Base-by-base conservation (phyloP, 306 rosid species). In the Castanea sativa region DNA sequence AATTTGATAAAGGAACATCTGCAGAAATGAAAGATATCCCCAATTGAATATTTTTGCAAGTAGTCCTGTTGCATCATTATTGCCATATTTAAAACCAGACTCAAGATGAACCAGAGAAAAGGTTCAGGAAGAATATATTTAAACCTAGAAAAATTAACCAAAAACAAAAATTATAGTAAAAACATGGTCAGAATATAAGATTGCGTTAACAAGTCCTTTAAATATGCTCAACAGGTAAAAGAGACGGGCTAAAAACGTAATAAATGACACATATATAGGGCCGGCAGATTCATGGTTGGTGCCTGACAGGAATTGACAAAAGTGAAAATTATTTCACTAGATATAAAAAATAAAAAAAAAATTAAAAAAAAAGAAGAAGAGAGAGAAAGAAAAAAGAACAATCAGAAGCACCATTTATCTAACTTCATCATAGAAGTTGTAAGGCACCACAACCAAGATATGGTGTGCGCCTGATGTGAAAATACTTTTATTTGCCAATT, bases 1-100 rank as follows among this genome's bases (percentile, higher is more conserved):
- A 87, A 95, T 95, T 85, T 95, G 99, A 82, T 95, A 90, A 75
- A 95, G 98, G 84, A 95, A 95, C 94, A 90, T 89, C 99, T 95
- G 96, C 90, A 87, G 76, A 87, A 83, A 82, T 38, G 69, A 75
- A 56, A 72, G 76, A 81, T 23, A n/a, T 19, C n/a, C 77, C 69
- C 55, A 70, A 77, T 23, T 78, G 72, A 88, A 68, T 71, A 68
- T 35, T 69, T 80, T 76, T 64, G 63, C 38, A 76, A 18, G 58
- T 19, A 55, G 55, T 41, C 68, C 41, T 64, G 49, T 61, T 80
- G 63, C 64, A 16, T 52, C 68, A 86, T 69, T 74, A 69, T 71
- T 72, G 43, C 69, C 29, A 77, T 35, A 53, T 55, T 74, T 69
- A 69, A 45, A 33, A 13, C 16, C 64, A 71, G 79, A 78, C 49